phyloP scores from a whole-genome alignment of 2,329 filamentous ascomycete species.

The Alternaria dauci region DNA sequence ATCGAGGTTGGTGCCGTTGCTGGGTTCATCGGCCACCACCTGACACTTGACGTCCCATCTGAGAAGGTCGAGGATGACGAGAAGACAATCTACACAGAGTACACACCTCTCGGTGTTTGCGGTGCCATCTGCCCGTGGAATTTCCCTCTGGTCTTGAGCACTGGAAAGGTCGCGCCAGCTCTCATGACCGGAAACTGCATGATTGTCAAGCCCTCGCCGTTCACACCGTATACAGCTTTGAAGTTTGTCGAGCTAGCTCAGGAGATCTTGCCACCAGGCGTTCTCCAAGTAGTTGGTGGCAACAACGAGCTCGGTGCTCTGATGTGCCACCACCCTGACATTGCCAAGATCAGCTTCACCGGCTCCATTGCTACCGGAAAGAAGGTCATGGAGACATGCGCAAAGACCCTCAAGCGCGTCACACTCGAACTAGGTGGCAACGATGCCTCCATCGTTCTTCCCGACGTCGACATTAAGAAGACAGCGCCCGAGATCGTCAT shows the following conservation, averaged over 20 bases:
- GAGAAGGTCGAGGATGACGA: slow-evolving; percentile 57
- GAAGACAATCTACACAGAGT: slow-evolving; percentile 57
- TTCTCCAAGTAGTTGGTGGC: slow-evolving; percentile 68
- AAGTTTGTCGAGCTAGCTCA: slow-evolving; percentile 69
- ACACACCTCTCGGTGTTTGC: slow-evolving; percentile 59
- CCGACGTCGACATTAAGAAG: slow-evolving; percentile 65
- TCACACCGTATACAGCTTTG: slow-evolving; percentile 65
- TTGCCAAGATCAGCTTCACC: slow-evolving; percentile 71
- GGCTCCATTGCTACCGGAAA: slow-evolving; percentile 69
- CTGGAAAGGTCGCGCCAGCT: slow-evolving; percentile 65
- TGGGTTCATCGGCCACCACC: slow-evolving; percentile 52
- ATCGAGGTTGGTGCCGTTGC: slow-evolving; percentile 51
- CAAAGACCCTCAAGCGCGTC: slow-evolving; percentile 67
- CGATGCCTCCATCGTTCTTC: slow-evolving; percentile 66
- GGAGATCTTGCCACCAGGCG: slow-evolving; percentile 67
- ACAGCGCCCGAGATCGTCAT: slow-evolving; percentile 60
- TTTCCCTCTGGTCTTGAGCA: slow-evolving; percentile 62
- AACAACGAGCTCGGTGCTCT: slow-evolving; percentile 67
- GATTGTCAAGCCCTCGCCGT: slow-evolving; percentile 66
- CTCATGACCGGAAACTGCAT: slow-evolving; percentile 65
- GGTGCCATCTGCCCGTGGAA: slow-evolving; percentile 56
- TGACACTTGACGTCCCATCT: slow-evolving; percentile 43
- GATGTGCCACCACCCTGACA: slow-evolving; percentile 66
- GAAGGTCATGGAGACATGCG: slow-evolving; percentile 65
- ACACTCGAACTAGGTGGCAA: slow-evolving; percentile 71